phyloP scores from a whole-genome alignment of 495 filamentous ascomycete genomes.

The Penicillium herquei region DNA sequence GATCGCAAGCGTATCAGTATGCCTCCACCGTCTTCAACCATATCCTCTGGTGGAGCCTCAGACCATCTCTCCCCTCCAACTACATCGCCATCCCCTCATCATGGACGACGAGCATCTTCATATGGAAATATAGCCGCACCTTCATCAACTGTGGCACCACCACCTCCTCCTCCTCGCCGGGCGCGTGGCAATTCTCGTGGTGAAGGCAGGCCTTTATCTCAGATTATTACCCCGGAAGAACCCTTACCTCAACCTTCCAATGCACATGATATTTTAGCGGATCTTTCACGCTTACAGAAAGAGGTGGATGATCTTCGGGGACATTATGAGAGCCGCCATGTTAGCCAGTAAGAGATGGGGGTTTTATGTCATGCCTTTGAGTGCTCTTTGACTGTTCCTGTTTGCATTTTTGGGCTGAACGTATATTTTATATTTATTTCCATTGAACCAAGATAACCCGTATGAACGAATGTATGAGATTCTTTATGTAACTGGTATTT shows the following conservation, averaged over 20 bases:
- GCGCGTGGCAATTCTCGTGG: slow-evolving; percentile 54
- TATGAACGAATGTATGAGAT: slow-evolving; percentile 27
- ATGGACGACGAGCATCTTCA: slow-evolving; percentile 22
- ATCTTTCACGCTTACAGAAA: slow-evolving; percentile 63
- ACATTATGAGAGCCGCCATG: slow-evolving; percentile 44
- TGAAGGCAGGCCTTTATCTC: slow-evolving; percentile 23
- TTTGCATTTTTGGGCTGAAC: slow-evolving; percentile 2
- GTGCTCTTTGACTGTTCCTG: not conserved
- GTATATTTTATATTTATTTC: too few species aligned
- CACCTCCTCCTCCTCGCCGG: slow-evolving; percentile 61
- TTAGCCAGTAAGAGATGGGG: slow-evolving; percentile 14
- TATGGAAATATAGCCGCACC: slow-evolving; percentile 30
- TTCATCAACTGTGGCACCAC: slow-evolving; percentile 30
- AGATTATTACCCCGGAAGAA: slow-evolving; percentile 19
- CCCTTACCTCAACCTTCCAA: slow-evolving; percentile 33
- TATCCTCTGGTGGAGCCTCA: slow-evolving; percentile 1
- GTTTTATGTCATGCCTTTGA: not conserved
- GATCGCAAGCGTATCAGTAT: slow-evolving; percentile 26
- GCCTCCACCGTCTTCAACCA: slow-evolving; percentile 17
- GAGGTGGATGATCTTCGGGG: slow-evolving; percentile 71
- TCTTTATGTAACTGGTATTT: not conserved
- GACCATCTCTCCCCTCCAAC: slow-evolving; percentile 10
- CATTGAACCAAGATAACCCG: slow-evolving; percentile 10
- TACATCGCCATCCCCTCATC: slow-evolving; percentile 7
- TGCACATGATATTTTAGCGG: slow-evolving; percentile 61